Conservation (phyloP, 23 red algal species). For the Cyanidiococcus yangmingshanensis region DNA sequence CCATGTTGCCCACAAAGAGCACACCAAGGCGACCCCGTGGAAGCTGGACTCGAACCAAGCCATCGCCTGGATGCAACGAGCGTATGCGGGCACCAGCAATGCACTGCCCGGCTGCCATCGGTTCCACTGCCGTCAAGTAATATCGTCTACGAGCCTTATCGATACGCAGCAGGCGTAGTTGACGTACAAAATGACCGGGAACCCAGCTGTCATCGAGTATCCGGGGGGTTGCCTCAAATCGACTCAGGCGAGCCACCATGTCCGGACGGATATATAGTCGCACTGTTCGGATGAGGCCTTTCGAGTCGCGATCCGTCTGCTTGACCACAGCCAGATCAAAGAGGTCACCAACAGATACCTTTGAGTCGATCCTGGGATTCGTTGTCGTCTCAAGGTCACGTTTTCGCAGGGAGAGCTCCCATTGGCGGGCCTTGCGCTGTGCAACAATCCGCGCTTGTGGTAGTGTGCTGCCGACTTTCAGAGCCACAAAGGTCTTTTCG, state of each 20-base stretch:
- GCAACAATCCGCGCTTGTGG: neutral
- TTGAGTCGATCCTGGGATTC: neutral
- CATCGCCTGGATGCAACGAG: neutral
- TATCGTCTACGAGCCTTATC: neutral
- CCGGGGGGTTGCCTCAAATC: neutral
- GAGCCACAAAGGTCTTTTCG: neutral
- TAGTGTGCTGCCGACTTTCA: neutral
- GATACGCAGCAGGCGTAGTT: neutral
- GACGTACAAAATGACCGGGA: neutral
- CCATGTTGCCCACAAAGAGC: neutral
- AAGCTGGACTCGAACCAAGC: neutral
- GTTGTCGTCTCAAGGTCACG: neutral
- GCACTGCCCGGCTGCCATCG: conserved; percentile 1
- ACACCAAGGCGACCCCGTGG: neutral
- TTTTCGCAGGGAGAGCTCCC: conserved; percentile 1
- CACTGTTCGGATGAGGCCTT: neutral
- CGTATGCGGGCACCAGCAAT: neutral
- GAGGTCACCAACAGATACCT: neutral
- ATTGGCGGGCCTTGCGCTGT: neutral
- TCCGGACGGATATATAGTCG: neutral
- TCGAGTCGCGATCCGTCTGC: neutral
- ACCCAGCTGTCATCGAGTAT: neutral
- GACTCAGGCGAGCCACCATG: neutral
- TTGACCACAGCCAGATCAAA: neutral
- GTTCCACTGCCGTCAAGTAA: neutral